Conservation (phyloP, 169 alveolate genomes). For the Plasmodium knowlesi region DNA sequence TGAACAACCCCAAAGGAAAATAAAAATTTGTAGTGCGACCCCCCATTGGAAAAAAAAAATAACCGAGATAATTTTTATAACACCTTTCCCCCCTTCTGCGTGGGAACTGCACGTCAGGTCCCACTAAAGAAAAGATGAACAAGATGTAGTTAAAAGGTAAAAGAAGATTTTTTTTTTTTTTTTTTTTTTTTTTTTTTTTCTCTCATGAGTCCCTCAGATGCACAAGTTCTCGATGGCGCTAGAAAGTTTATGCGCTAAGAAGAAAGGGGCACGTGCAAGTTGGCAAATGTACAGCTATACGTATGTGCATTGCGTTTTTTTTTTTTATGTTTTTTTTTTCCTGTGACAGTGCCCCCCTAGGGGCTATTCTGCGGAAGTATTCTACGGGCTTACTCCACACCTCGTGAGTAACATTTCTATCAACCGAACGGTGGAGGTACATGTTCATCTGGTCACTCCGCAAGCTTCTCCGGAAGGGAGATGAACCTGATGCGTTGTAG, state of each 20-base stretch:
- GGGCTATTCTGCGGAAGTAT: not conserved
- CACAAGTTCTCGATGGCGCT: not conserved
- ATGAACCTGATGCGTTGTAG: not conserved
- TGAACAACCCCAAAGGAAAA: not conserved
- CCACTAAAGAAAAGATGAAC: not conserved
- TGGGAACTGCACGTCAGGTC: not conserved
- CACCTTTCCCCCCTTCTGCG: not conserved
- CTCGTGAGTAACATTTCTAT: not conserved
- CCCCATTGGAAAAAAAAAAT: not conserved
- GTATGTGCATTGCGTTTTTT: not conserved
- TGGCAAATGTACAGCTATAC: slow-evolving; percentile 4
- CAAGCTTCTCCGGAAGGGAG: not conserved
- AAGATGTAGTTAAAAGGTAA: not conserved
- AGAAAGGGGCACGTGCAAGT: not conserved
- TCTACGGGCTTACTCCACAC: not conserved
- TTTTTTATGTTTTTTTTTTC: too few relatives aligned
- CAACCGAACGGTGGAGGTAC: not conserved
- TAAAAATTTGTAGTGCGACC: not conserved
- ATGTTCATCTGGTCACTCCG: not conserved
- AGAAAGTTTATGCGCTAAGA: not conserved
- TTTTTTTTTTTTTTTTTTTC: too few relatives aligned
- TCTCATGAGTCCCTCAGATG: not conserved
- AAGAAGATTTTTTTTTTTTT: too few relatives aligned
- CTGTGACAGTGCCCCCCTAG: not conserved
- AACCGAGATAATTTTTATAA: not conserved